Base-by-base conservation (phyloP, 2,329 filamentous ascomycete species). In the Simplicillium sp. region DNA sequence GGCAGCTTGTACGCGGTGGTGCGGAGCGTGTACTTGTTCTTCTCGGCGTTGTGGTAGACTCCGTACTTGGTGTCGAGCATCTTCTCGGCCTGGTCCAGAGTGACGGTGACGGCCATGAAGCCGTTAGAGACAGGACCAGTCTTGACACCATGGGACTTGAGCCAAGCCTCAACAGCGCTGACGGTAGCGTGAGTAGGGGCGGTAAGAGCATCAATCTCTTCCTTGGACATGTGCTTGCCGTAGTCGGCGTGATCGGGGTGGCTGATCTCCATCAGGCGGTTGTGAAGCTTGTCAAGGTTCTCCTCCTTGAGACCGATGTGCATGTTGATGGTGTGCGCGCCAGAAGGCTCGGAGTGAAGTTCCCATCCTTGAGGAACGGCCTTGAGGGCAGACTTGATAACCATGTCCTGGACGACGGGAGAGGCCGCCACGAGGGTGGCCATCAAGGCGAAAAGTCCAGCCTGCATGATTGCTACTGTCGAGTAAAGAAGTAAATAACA, bases 241-340 rank as follows among this genome's bases (percentile, higher is more conserved):
- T 39, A 39, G 9, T 39, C 37, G 14, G 37, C 37, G 29, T 39
- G 37, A 13, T 17, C 37, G 14, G 37, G 37, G 29, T 32, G 13
- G 28, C 37, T 39, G 25, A 39, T 39, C 28, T 14, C 37, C n/a
- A 39, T n/a, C n/a, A 39, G 37, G n/a, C 37, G 37, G 25, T 33
- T 11, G n/a, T 39, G 37, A n/a, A 39, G 37, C 7, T 32, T 15
- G 17, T 39, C 37, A 2, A 39, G 11, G 14, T 39, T 38, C 36
- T 38, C 18, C 20, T 38, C 36, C 36, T 38, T 38, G 36, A 38
- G 36, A 28, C 36, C 36, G 29, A 38, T 38, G 13, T 38, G 37
- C 37, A 39, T 39, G 29, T 38, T 29, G 18, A 38, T 38, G 12
- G 25, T 38, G 35, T n/a, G 15, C 11, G 5, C 15, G 12, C 6